Percentiles rank a stretch among this genome's conserved stretches.
phyloP scores from a whole-genome alignment of 2,329 filamentous ascomycete species.

The Clonostachys solani region DNA sequence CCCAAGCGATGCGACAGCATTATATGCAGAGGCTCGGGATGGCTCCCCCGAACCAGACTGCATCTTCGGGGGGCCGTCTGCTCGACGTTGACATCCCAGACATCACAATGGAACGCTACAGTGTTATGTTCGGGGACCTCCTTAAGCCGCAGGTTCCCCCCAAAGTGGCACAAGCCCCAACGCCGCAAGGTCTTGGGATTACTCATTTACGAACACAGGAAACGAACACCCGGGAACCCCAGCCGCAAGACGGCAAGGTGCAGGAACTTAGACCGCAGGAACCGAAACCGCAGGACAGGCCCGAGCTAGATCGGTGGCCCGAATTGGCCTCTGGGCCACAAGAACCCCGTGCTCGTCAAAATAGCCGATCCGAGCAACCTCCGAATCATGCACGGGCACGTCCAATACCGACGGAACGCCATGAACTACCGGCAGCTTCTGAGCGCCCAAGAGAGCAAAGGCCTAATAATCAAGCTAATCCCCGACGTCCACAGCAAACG shows the following conservation, averaged over 20 bases:
- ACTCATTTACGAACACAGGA: constrained; percentile 1
- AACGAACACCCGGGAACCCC: neutral
- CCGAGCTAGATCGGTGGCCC: too few species aligned
- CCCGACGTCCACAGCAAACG: neutral
- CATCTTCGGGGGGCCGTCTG: constrained; percentile 18
- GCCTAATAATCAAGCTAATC: neutral
- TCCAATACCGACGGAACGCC: neutral
- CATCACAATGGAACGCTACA: constrained; percentile 82
- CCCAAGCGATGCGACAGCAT: too few species aligned
- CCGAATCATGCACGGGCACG: too few species aligned
- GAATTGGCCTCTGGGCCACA: too few species aligned
- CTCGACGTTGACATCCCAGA: constrained; percentile 78
- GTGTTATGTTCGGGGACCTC: constrained; percentile 84
- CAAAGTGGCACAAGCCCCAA: too few species aligned
- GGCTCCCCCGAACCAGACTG: neutral
- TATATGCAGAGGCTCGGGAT: too few species aligned
- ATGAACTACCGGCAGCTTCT: neutral
- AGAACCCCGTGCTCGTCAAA: too few species aligned
- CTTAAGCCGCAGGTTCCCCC: constrained; percentile 37
- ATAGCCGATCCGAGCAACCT: too few species aligned
- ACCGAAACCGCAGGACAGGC: too few species aligned
- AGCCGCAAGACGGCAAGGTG: neutral
- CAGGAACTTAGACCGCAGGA: too few species aligned
- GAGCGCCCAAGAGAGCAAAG: neutral
- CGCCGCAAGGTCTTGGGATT: neutral